Evolutionary conservation across 371 early-diverging fungal species (phyloP).

Genomic region (Lichtheimia corymbifera): DNA sequence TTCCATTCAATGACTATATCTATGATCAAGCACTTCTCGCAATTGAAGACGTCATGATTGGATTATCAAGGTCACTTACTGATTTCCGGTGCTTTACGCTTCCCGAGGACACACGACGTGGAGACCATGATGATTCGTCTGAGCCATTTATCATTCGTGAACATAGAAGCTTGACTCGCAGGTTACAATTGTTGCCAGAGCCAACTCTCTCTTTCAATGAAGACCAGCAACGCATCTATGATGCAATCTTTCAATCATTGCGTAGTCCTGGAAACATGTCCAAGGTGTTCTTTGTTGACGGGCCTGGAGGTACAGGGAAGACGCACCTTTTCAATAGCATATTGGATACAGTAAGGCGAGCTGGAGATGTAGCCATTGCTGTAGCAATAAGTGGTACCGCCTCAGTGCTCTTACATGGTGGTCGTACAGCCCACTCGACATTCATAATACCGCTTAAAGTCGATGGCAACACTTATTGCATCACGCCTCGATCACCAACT

Average conservation of each 20-base stretch:
- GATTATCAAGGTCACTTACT: not conserved
- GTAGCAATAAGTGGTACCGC: not conserved
- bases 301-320: conserved; percentile 17
- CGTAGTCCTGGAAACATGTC: not conserved
- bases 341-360: not conserved
- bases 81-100: not conserved
- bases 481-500: conserved; percentile 1
- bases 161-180: not conserved
- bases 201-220: too few relatives aligned
- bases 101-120: not conserved
- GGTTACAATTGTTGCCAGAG: not conserved
- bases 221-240: not conserved
- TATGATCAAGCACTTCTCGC: not conserved
- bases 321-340: conserved; percentile 1
- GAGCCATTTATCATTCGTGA: not conserved
- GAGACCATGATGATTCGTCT: not conserved
- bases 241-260: not conserved
- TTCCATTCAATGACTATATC: not conserved
- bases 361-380: conserved; percentile 1
- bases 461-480: conserved; percentile 15
- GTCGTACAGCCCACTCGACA: not conserved
- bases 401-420: not conserved
- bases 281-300: conserved; percentile 7
- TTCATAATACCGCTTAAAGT: not conserved
- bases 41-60: not conserved